Evolutionary conservation across 2,329 filamentous ascomycete genomes (phyloP), one percentile per base, ranked within the genome.

Genomic region (Venturia carpophila): DNA sequence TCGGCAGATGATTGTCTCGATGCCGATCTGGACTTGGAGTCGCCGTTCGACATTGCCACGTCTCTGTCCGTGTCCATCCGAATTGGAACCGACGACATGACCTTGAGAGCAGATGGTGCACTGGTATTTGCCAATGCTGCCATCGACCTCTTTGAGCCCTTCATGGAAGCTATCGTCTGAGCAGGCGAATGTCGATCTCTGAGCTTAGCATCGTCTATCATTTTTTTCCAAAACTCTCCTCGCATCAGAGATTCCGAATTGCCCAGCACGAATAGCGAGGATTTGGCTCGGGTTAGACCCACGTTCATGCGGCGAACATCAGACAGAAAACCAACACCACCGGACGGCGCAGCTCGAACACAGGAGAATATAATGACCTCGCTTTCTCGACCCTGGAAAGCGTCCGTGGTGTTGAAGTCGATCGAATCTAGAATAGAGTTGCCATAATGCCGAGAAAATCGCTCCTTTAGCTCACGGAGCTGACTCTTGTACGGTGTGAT

Each of bases 271-370:
- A 93, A 99, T 11, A 99, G 83, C 42, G 93, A 97, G 11, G 91
- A 96, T 76, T 96, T 97, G 5, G 94, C 95, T 80, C 94, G 89
- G 27, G 94, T 99, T 67, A 99, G 82, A 79, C 94, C 94, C 72
- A 99, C 94, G 76, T 99, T 99, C 95, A 99, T 97, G 82, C 94
- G 93, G 66, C 94, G 87, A 73, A 99, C 96, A 75, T 99, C 94
- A 64, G 91, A 90, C 84, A 99, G 88, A 85, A 99, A 99, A 82
- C 94, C 94, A 72, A 99, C 96, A 71, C 93, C 92, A n/a, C 90
- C 89, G 9, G 88, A 90, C n/a, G 90, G 85, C 39, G 89, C 93
- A 27, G 94, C 93, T 78, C 94, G 88, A 67, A 99, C 94, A 75
- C 95, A 99, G 49, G 94, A 97, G 79, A 99, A 99, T 68, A 99